Conservation (phyloP, 257 asterid species). For the Forsythia suspensa region DNA sequence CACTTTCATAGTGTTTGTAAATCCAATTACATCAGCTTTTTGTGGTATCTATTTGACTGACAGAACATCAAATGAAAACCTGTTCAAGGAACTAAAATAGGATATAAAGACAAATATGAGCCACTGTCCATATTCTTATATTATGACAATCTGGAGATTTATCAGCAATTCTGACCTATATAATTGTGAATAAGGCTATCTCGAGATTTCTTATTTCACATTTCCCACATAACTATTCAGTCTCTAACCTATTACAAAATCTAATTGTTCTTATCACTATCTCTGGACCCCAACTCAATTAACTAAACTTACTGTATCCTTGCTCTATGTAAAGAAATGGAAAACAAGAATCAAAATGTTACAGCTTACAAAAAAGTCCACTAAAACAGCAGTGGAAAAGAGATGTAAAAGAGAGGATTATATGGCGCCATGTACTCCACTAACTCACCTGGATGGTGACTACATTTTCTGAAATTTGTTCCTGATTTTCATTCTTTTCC, state of each 20-base stretch:
- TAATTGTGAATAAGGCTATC: neutral
- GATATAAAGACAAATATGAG: neutral
- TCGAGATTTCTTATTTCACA: neutral
- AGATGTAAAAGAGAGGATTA: neutral
- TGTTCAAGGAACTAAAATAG: neutral
- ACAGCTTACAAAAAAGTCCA: neutral
- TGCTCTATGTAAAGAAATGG: neutral
- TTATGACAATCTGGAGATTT: too few relatives aligned
- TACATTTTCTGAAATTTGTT: constrained; percentile 53
- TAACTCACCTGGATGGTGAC: constrained; percentile 74
- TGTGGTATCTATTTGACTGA: neutral
- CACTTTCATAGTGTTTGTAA: too few relatives aligned
- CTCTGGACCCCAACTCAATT: neutral
- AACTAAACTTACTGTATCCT: neutral
- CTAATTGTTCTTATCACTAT: neutral
- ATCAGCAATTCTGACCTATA: too few relatives aligned
- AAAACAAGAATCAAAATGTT: neutral
- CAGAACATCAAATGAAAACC: neutral
- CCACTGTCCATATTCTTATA: too few relatives aligned
- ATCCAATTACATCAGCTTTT: too few relatives aligned
- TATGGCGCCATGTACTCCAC: neutral
- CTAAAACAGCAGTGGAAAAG: neutral
- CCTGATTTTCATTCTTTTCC: constrained; percentile 52
- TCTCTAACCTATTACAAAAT: neutral
- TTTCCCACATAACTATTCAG: neutral